phyloP scores from a whole-genome alignment of 1,139 yeast genomes.

The Tardiomyces digboiensis region DNA sequence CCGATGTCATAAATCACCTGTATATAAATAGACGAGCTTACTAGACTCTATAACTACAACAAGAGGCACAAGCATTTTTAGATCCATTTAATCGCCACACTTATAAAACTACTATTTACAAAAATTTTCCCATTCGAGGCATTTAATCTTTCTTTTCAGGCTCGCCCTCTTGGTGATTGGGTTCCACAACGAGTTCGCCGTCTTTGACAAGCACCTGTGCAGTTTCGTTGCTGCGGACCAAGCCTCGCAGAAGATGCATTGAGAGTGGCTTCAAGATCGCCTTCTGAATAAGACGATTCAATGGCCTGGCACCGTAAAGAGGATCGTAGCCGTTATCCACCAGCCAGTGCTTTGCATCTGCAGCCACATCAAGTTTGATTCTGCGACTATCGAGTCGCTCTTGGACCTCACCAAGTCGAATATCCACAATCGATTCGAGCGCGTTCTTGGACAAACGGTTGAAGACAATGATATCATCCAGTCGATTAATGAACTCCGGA shows the following conservation, averaged over 20 bases:
- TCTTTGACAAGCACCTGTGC: slow-evolving; percentile 38
- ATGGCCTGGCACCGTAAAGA: slow-evolving; percentile 90
- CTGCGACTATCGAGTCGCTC: slow-evolving; percentile 74
- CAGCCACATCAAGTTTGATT: slow-evolving; percentile 49
- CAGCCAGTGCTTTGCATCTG: slow-evolving; percentile 59
- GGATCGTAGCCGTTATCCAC: slow-evolving; percentile 86
- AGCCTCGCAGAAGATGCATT: slow-evolving; percentile 65
- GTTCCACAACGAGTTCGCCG: slow-evolving; percentile 32
- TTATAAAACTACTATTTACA: background rate
- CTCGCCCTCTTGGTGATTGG: slow-evolving; percentile 36
- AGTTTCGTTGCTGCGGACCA: slow-evolving; percentile 58
- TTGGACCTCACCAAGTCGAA: slow-evolving; percentile 70
- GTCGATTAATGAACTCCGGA: slow-evolving; percentile 90
- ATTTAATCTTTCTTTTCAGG: background rate
- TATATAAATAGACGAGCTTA: too few species aligned
- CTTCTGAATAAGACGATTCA: slow-evolving; percentile 83
- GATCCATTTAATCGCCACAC: too few species aligned
- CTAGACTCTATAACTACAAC: too few species aligned
- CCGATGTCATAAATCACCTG: background rate
- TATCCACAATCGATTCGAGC: slow-evolving; percentile 69
- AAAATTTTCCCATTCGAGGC: background rate
- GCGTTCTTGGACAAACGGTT: slow-evolving; percentile 75
- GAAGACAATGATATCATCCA: slow-evolving; percentile 85
- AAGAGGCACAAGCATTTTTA: too few species aligned
- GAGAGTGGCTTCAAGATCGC: slow-evolving; percentile 82